phyloP scores from a whole-genome alignment of 2,329 filamentous ascomycete species.

The Claviceps africana region DNA sequence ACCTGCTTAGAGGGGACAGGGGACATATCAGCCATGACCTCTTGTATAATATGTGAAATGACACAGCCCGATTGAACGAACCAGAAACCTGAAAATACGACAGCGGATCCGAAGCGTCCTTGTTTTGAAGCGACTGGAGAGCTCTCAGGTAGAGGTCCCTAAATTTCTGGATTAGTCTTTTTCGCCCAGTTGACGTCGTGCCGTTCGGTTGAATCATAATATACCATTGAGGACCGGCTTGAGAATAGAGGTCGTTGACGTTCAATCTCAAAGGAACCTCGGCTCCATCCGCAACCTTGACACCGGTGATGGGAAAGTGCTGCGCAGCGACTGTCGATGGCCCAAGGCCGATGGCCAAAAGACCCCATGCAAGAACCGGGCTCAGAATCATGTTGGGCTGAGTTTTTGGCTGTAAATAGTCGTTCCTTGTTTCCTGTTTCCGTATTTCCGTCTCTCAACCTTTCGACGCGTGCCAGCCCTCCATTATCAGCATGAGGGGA shows the following conservation, averaged over 20 bases:
- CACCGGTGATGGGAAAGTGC: slow-evolving; percentile 24
- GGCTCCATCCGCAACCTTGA: slow-evolving; percentile 23
- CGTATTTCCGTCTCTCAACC: too few relatives aligned
- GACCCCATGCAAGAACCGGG: slow-evolving; percentile 10
- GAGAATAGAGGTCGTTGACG: slow-evolving; percentile 30
- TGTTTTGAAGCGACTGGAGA: slow-evolving; percentile 27
- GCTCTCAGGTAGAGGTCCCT: slow-evolving; percentile 38
- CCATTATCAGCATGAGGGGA: neutral
- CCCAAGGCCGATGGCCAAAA: slow-evolving; percentile 14
- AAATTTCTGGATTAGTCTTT: neutral
- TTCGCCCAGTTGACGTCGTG: too few relatives aligned
- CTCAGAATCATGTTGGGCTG: slow-evolving; percentile 9
- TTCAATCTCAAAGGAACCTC: slow-evolving; percentile 30
- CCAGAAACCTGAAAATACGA: slow-evolving; percentile 39
- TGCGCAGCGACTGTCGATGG: slow-evolving; percentile 13
- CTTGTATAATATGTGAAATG: neutral
- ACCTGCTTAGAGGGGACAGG: slow-evolving; percentile 10
- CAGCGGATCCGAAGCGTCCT: slow-evolving; percentile 24
- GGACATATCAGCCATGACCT: slow-evolving; percentile 2
- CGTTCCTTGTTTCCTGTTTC: too few relatives aligned
- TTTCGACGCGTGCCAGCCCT: neutral
- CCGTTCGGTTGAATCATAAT: neutral
- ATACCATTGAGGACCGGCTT: slow-evolving; percentile 31
- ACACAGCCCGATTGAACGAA: slow-evolving; percentile 11
- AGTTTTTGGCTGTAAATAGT: too few relatives aligned